Evolutionary conservation across 2,329 filamentous ascomycete species (phyloP).

Genomic region (Venturia asperata): DNA sequence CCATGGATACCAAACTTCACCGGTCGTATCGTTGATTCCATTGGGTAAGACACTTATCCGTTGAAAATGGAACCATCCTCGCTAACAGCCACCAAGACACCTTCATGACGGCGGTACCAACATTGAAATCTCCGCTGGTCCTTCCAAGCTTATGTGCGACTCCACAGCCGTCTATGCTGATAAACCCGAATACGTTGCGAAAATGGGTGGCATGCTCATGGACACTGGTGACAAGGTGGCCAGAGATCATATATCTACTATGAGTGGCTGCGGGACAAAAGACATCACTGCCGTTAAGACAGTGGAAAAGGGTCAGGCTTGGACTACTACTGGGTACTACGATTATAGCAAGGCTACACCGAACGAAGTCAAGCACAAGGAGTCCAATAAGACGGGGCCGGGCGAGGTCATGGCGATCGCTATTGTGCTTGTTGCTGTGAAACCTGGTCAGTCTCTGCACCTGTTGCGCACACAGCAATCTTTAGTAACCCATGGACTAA

Average conservation of each 20-base stretch:
- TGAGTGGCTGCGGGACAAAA: conserved; percentile 10
- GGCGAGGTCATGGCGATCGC: conserved; percentile 18
- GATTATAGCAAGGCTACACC: conserved; percentile 12
- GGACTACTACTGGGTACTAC: conserved; percentile 14
- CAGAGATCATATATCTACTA: conserved; percentile 12
- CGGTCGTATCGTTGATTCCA: conserved; percentile 11
- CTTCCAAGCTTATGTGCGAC: not conserved
- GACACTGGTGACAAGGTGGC: not conserved
- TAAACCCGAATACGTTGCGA: not conserved
- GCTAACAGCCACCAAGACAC: not conserved
- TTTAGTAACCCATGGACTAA: too few relatives aligned
- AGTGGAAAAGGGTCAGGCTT: not conserved
- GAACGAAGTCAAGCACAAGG: not conserved
- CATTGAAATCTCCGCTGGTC: not conserved
- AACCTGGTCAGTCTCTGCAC: not conserved
- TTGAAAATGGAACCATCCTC: not conserved
- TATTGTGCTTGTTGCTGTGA: conserved; percentile 16
- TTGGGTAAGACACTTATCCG: not conserved
- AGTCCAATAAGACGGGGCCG: not conserved
- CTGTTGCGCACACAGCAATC: too few relatives aligned
- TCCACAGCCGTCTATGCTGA: not conserved
- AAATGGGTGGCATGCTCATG: conserved; percentile 13
- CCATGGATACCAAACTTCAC: conserved; percentile 16
- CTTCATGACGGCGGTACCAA: conserved; percentile 16
- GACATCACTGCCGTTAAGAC: not conserved